These are phyloP conservation scores for Capsaspora owczarzaki DNA, from an alignment of 78 protist genomes.

Conservation along the genomic window DNA sequence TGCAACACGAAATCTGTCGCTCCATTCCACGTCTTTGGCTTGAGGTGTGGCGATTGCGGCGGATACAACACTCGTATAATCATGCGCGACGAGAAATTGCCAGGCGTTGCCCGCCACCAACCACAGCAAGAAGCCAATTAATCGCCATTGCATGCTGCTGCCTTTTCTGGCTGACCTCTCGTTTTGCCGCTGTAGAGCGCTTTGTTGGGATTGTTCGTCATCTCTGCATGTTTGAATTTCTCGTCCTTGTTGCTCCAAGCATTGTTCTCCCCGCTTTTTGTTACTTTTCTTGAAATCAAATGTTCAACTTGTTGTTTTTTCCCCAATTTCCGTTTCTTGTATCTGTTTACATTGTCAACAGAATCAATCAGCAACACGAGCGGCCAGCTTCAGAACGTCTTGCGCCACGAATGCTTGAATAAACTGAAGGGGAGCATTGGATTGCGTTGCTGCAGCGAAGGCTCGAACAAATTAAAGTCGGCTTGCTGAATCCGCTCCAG, in stretches of 20 bases:
- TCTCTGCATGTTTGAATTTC: background rate
- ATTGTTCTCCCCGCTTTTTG: background rate
- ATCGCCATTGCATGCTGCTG: too few relatives aligned
- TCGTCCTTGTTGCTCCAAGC: background rate
- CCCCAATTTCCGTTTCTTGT: too few relatives aligned
- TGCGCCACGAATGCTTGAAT: too few relatives aligned
- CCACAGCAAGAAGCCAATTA: too few relatives aligned
- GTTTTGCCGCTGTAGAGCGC: background rate
- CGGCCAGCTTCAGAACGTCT: too few relatives aligned
- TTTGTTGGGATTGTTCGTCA: background rate
- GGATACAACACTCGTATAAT: background rate
- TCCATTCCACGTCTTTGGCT: background rate
- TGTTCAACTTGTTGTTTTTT: background rate
- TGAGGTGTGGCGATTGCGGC: background rate
- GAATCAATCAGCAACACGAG: too few relatives aligned
- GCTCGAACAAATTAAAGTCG: too few relatives aligned
- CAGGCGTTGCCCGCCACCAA: background rate
- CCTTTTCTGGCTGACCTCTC: too few relatives aligned
- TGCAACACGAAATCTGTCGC: background rate
- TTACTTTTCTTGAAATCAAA: background rate
- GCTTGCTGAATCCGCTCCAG: too few relatives aligned
- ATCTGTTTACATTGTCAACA: too few relatives aligned
- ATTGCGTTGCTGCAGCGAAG: too few relatives aligned
- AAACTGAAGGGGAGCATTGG: too few relatives aligned
- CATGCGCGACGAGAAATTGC: background rate